Conservation (phyloP, 345 rosid genomes). For the Noccaea caerulescens region DNA sequence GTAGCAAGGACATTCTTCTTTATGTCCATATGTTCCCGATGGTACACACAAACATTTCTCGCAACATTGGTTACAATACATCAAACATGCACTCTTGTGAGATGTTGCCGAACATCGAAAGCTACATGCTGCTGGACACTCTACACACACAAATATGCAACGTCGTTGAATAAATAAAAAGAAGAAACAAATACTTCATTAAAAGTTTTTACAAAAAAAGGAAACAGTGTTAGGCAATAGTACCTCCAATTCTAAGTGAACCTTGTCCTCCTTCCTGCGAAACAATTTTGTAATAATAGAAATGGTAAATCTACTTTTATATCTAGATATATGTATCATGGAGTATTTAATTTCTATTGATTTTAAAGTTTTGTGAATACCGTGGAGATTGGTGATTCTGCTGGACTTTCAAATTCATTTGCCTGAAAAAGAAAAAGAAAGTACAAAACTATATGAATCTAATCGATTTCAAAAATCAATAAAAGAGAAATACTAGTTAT, state of each 20-base stretch:
- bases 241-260: slow-evolving; percentile 2
- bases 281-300: slow-evolving; percentile 1
- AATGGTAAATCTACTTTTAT: too few species aligned
- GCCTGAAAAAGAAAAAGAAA: slow-evolving; percentile 1
- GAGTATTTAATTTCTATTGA: background rate
- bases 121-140: slow-evolving; percentile 36
- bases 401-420: background rate
- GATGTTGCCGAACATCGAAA: slow-evolving; percentile 39
- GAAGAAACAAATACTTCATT: background rate
- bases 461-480: background rate
- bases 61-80: slow-evolving; percentile 48
- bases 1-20: slow-evolving; percentile 50
- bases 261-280: slow-evolving; percentile 24
- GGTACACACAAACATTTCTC: slow-evolving; percentile 52
- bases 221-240: too few species aligned
- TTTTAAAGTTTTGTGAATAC: slow-evolving; percentile 16
- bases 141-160: background rate
- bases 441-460: background rate
- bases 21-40: slow-evolving; percentile 47
- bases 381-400: slow-evolving; percentile 6
- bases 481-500: background rate
- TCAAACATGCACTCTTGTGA: slow-evolving; percentile 35
- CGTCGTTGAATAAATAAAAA: background rate
- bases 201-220: background rate
- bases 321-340: too few species aligned